A percentile compares a stretch with the other conserved stretches of the same genome.
These are phyloP conservation scores for Suhomyces wounanorum DNA, from an alignment of 1,139 yeast species.

Conservation along the genomic window DNA sequence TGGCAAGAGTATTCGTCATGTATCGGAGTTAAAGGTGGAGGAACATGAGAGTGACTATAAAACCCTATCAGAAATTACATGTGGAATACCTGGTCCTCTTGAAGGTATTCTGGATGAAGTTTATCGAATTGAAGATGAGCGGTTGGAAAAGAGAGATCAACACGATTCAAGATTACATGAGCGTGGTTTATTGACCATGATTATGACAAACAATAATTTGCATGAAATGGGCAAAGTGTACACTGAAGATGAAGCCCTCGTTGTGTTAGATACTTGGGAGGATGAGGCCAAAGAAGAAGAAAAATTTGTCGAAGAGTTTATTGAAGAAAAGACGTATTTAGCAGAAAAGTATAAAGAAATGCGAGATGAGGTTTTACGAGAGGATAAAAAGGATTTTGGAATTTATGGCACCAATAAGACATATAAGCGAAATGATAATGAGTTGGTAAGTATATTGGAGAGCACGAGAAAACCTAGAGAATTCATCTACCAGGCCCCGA, in stretches of 20 bases:
- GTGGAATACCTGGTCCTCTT: conserved; percentile 8
- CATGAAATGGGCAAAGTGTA: conserved; percentile 10
- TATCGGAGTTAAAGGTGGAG: conserved; percentile 3
- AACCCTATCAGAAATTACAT: conserved; percentile 1
- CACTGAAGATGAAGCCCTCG: conserved; percentile 14
- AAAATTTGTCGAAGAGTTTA: not conserved
- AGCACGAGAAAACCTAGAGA: not conserved
- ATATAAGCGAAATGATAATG: not conserved
- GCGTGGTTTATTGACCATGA: conserved; percentile 20
- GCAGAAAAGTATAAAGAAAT: not conserved
- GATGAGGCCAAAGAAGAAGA: conserved; percentile 5
- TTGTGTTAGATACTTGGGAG: conserved; percentile 18
- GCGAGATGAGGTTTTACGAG: conserved; percentile 5
- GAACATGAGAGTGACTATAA: conserved; percentile 3
- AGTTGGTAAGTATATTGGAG: not conserved
- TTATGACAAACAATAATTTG: conserved; percentile 13
- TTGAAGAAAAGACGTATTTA: not conserved
- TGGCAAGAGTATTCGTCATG: conserved; percentile 4
- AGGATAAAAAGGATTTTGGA: not conserved
- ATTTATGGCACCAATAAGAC: not conserved
- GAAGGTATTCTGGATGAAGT: conserved; percentile 16
- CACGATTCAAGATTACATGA: conserved; percentile 25
- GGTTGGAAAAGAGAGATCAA: conserved; percentile 23
- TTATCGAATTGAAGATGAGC: conserved; percentile 13
- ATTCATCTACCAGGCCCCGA: not conserved